Evolutionary conservation across 1,139 yeast species (phyloP).

Genomic region (Sugiyamaella castrensis): DNA sequence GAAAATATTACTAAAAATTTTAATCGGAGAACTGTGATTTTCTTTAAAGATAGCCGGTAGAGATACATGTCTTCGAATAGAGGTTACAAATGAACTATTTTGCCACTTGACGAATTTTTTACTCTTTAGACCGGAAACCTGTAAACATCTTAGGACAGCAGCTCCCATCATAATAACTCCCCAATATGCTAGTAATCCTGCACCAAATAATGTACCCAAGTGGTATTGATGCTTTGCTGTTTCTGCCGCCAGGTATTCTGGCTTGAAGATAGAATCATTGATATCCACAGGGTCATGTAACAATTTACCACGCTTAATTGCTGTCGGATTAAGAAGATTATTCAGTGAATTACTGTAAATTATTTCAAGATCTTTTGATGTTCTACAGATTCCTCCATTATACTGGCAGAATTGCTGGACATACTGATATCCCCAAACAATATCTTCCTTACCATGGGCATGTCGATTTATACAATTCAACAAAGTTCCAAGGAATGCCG

Average conservation of each 20-base stretch:
- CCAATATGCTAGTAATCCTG: slow-evolving; percentile 24
- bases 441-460: slow-evolving; percentile 23
- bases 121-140: neutral
- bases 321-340: slow-evolving; percentile 16
- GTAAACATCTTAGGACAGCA: slow-evolving; percentile 1
- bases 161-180: slow-evolving; percentile 14
- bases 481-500: slow-evolving; percentile 26
- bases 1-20: slow-evolving; percentile 21
- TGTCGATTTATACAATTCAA: slow-evolving; percentile 24
- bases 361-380: slow-evolving; percentile 18
- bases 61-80: slow-evolving; percentile 31
- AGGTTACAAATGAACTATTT: slow-evolving; percentile 1
- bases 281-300: slow-evolving; percentile 21
- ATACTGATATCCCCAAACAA: slow-evolving; percentile 22
- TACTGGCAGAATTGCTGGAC: slow-evolving; percentile 23
- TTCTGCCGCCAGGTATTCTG: slow-evolving; percentile 22
- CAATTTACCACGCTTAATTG: slow-evolving; percentile 4
- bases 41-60: slow-evolving; percentile 36
- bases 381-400: slow-evolving; percentile 17
- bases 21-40: slow-evolving; percentile 32
- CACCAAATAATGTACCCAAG: slow-evolving; percentile 21
- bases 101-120: neutral
- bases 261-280: slow-evolving; percentile 15
- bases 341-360: slow-evolving; percentile 16
- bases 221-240: slow-evolving; percentile 23